Percentiles rank a stretch among this genome's conserved stretches.
Evolutionary conservation across 2,329 filamentous ascomycete genomes (phyloP).

Genomic region (Aspergillus pseudonomiae): DNA sequence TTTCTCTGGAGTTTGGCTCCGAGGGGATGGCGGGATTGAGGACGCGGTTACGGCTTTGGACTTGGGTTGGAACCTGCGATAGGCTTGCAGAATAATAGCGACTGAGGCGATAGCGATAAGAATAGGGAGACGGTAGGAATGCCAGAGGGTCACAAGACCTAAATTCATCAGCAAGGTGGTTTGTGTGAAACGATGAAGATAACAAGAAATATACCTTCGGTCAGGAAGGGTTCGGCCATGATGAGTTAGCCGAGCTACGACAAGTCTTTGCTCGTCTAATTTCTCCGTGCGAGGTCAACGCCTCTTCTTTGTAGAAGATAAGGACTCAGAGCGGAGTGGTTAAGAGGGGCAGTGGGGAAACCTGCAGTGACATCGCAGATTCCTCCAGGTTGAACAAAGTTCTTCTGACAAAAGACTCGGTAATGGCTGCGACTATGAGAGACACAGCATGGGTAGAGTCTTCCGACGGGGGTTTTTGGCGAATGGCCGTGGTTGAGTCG

Average conservation of each 20-base stretch:
- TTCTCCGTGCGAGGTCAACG: background rate
- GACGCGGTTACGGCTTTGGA: slow-evolving; percentile 33
- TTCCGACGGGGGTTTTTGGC: background rate
- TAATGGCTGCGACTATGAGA: background rate
- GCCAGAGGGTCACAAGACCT: slow-evolving; percentile 51
- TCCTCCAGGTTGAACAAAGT: background rate
- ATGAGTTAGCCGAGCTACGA: too few species aligned
- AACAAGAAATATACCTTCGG: background rate
- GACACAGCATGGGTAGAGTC: background rate
- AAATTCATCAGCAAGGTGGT: background rate
- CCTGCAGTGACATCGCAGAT: background rate
- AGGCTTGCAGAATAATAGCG: slow-evolving; percentile 35
- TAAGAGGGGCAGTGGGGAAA: slow-evolving; percentile 1
- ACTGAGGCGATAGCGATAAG: slow-evolving; percentile 44
- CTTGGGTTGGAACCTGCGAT: slow-evolving; percentile 26
- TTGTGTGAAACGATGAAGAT: too few species aligned
- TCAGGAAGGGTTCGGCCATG: background rate
- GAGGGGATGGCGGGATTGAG: slow-evolving; percentile 36
- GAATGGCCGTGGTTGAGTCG: background rate
- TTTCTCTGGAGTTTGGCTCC: slow-evolving; percentile 31
- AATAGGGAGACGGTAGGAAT: slow-evolving; percentile 50
- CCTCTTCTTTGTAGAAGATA: background rate
- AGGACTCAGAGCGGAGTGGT: background rate
- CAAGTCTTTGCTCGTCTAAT: background rate
- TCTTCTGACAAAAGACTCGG: background rate